Evolutionary conservation across 106 monocot species (phyloP).

Genomic region (Phalaenopsis aphrodite): DNA sequence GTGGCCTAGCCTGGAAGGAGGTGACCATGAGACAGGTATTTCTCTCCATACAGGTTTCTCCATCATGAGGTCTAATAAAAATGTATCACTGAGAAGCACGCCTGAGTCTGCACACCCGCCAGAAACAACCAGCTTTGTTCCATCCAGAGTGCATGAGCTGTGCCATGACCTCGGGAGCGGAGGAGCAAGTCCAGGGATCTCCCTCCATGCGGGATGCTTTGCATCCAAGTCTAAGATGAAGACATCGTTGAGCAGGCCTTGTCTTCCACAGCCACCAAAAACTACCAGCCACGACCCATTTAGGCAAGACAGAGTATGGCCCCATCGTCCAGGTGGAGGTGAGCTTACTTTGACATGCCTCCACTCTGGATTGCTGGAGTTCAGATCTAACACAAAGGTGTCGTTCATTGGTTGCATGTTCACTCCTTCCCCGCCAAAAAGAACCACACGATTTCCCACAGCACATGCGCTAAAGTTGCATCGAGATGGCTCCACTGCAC

Average conservation of each 20-base stretch:
- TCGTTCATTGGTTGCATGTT: conserved; percentile 99
- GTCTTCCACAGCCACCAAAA: conserved; percentile 85
- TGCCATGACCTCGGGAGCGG: conserved; percentile 93
- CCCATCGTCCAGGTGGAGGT: conserved; percentile 91
- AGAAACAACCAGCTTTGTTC: conserved; percentile 86
- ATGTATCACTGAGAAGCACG: conserved; percentile 88
- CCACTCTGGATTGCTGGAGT: conserved; percentile 83
- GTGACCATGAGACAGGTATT: conserved; percentile 79
- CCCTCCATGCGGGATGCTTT: conserved; percentile 82
- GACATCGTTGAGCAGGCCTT: conserved; percentile 88
- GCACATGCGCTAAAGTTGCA: conserved; percentile 98
- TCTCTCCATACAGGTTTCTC: conserved; percentile 90
- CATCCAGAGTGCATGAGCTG: conserved; percentile 90
- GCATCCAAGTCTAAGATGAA: conserved; percentile 91
- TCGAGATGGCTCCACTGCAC: conserved; percentile 88
- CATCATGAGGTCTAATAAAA: conserved; percentile 78
- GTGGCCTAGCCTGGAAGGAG: conserved; percentile 92
- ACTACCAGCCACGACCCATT: conserved; percentile 93
- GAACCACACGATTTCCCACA: conserved; percentile 84
- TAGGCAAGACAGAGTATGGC: conserved; percentile 79
- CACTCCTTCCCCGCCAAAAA: conserved; percentile 93
- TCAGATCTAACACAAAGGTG: conserved; percentile 88
- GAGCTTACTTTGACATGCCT: conserved; percentile 79
- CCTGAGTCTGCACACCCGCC: conserved; percentile 97
- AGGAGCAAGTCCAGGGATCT: conserved; percentile 68